Evolutionary conservation across 2,329 filamentous ascomycete species (phyloP), one percentile per base, ranked within the genome.

Genomic region (Thermothelomyces thermophilus): DNA sequence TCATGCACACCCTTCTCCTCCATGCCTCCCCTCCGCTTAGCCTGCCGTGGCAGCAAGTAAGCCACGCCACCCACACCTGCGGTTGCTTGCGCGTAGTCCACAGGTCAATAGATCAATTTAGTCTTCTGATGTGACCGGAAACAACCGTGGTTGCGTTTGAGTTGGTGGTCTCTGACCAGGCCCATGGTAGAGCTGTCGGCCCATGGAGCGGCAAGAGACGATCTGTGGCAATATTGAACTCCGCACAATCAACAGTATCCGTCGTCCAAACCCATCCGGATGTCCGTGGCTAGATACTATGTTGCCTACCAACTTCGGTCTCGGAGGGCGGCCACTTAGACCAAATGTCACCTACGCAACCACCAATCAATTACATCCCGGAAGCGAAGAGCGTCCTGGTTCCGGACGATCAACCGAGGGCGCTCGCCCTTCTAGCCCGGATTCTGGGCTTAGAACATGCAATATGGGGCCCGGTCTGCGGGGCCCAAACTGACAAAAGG

Each of bases 201-300:
- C 55, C 48, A 46, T 14, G 17, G 36, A 13, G 44, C 49, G 30
- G 53, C 56, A 50, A 56, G 49, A 46, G 49, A 54, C 56, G 58
- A 59, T 59, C 28, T 56, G 35, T 37, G 22, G 26, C 50, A 50
- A 59, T 57, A 57, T 52, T 59, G 40, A 35, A 22, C 33, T 16
- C 16, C 9, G 45, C 19, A 11, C 37, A 46, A n/a, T 19, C 20
- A 43, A 34, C 36, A 13, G 33, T 33, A 31, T 16, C 35, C 34
- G 22, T 19, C 36, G 33, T 49, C 22, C 19, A 26, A 22, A 40
- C 28, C 46, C 24, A 43, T 14, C 39, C 49, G 48, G 19, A 41
- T 17, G 19, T 14, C 13, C 34, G 22, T 34, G 16, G 44, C 28
- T 39, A 41, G 41, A 44, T 26, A 28, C n/a, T 17, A 45, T 41